Base-by-base conservation (phyloP, 2,329 filamentous ascomycete genomes). In the Capronia epimyces region DNA sequence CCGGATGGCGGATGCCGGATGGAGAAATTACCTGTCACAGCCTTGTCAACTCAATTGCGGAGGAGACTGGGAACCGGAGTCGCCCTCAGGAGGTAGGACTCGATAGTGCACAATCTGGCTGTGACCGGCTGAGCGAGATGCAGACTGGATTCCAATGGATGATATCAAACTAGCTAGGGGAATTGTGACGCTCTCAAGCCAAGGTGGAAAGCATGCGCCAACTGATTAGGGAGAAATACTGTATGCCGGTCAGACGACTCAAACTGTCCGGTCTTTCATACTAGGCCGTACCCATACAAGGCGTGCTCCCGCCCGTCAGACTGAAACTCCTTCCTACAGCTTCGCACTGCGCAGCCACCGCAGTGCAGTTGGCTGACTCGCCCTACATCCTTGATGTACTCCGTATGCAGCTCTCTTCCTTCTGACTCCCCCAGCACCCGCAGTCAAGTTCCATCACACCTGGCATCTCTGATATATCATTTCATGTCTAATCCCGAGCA, bases 11-110 rank as follows among this genome's bases (percentile, higher is more conserved):
- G 16, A 27, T 8, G 40, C 8, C 2, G 40, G 8, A 43, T 18
- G n/a, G 20, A 25, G 9, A 31, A 18, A 12, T 43, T 43, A 15
- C n/a, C 41, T 43, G 41, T 43, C 41, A 43, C 24, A 43, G 41
- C 41, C 41, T 43, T 43, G 25, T 43, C 41, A 43, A 39, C 1
- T 42, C 24, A 8, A 16, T 4, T 20, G 25, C 1, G 41, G 41
- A 43, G 22, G 24, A 43, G 41, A 29, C 32, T 43, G 24, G 41
- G 22, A 13, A 13, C 13, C 16, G 12, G 16, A 21, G 3, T 16
- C 8, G 25, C 4, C 5, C 9, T 43, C 16, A 29, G 22, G 41
- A 29, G 41, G 25, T 43, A 5, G 24, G 2, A 20, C 3, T 29
- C 24, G 41, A 32, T 27, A 27, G n/a, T n/a, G 15, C 9, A 37